Evolutionary conservation across 2,329 filamentous ascomycete genomes (phyloP).

Genomic region (Annulohypoxylon truncatum): DNA sequence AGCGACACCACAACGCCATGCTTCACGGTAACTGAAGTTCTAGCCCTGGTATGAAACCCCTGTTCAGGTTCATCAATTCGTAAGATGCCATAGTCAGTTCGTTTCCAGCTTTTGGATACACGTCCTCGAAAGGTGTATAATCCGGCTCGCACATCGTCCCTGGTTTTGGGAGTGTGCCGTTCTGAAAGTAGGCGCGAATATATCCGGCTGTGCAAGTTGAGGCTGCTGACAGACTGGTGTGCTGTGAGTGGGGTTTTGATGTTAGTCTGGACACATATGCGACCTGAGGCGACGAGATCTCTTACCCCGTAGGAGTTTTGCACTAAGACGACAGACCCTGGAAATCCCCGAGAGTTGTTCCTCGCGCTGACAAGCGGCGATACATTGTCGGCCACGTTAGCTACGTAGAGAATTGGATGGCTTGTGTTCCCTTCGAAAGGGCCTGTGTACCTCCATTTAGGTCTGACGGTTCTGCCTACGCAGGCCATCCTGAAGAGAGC

Average conservation of each 20-base stretch:
- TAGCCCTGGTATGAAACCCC: conserved; percentile 22
- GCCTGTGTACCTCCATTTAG: conserved; percentile 49
- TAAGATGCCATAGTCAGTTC: conserved; percentile 32
- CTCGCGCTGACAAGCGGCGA: conserved; percentile 49
- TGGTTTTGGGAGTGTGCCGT: conserved; percentile 57
- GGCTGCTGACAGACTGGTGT: conserved; percentile 60
- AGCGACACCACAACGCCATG: not conserved
- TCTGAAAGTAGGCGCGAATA: conserved; percentile 59
- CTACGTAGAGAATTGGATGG: conserved; percentile 53
- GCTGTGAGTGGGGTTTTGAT: conserved; percentile 50
- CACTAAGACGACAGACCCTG: conserved; percentile 58
- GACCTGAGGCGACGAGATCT: conserved; percentile 5
- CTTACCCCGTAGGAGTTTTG: conserved; percentile 65
- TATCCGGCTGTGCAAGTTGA: conserved; percentile 58
- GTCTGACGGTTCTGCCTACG: conserved; percentile 47
- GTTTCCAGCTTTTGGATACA: not conserved
- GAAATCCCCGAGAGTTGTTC: conserved; percentile 54
- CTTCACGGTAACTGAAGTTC: not conserved
- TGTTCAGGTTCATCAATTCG: conserved; percentile 27
- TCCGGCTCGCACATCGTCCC: conserved; percentile 61
- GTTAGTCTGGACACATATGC: not conserved
- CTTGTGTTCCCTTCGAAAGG: conserved; percentile 51
- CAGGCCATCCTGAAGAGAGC: conserved; percentile 52
- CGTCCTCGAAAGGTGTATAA: conserved; percentile 55
- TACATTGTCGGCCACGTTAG: conserved; percentile 53